These are phyloP conservation scores for Saccharomycopsis crataegensis DNA, from an alignment of 1,139 yeast species.

Conservation along the genomic window DNA sequence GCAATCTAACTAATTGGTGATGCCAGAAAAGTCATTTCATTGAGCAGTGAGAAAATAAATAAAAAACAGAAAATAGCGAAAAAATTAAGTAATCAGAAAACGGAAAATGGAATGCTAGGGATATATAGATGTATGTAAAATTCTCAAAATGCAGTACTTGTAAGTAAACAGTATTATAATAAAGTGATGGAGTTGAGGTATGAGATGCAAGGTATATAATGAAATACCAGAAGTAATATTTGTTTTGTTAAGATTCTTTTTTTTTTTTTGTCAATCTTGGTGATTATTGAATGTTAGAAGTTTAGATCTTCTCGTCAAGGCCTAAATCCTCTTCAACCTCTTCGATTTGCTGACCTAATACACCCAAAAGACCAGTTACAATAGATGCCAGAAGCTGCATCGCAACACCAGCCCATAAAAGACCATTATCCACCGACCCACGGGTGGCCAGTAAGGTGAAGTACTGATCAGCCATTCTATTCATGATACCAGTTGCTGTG, in stretches of 20 bases:
- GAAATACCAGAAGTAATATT: not conserved
- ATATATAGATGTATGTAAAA: no score
- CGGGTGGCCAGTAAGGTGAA: constrained; percentile 11
- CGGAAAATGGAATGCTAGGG: no score
- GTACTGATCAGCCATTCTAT: constrained; percentile 17
- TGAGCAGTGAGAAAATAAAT: no score
- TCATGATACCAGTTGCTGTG: constrained; percentile 17
- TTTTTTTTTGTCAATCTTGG: not conserved
- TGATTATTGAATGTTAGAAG: not conserved
- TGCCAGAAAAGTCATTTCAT: no score
- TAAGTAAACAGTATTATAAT: no score
- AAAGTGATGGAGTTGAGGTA: no score
- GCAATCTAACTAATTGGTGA: no score
- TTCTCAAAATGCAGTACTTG: no score
- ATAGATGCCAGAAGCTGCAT: constrained; percentile 14
- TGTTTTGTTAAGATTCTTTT: not conserved
- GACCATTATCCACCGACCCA: constrained; percentile 11
- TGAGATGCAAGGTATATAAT: no score
- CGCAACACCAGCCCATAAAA: constrained; percentile 17
- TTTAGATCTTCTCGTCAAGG: not conserved
- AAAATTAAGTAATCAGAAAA: no score
- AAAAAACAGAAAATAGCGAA: no score
- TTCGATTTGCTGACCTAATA: constrained; percentile 16
- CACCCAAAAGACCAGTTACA: constrained; percentile 9
- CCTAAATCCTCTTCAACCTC: constrained; percentile 10